phyloP scores from a whole-genome alignment of 1,284 basidiomycete genomes.

The Austroboletus novae-zelandiae region DNA sequence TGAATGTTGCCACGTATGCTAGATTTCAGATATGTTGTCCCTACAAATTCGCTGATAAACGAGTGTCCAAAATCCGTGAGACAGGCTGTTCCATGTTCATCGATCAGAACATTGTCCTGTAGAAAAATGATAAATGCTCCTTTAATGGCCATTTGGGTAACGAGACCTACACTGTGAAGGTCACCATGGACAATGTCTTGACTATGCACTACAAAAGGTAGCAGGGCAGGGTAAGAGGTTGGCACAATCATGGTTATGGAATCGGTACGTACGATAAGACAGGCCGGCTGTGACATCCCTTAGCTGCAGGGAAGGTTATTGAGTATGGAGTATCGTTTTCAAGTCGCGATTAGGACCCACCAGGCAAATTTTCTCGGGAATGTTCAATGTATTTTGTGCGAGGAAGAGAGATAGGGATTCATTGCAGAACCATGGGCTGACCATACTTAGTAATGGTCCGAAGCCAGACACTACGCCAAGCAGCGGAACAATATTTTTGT shows the following conservation, averaged over 20 bases:
- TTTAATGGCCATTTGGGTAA: background rate
- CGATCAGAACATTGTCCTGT: conserved; percentile 29
- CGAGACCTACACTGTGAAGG: conserved; percentile 25
- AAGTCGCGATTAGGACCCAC: conserved; percentile 8
- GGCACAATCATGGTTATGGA: background rate
- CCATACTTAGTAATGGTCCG: conserved; percentile 18
- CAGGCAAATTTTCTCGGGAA: conserved; percentile 11
- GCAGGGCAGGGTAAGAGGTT: background rate
- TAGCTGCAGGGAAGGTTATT: conserved; percentile 14
- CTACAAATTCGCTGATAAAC: conserved; percentile 30
- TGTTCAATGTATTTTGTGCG: background rate
- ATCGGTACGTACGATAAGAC: conserved; percentile 23
- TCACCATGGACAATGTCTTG: conserved; percentile 26
- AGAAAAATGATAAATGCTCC: background rate
- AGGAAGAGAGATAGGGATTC: conserved; percentile 28
- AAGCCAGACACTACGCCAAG: conserved; percentile 26
- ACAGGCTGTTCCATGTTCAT: conserved; percentile 22
- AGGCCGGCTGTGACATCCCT: conserved; percentile 25
- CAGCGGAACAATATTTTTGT: conserved; percentile 28
- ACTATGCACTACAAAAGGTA: conserved; percentile 20
- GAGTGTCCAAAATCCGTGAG: conserved; percentile 40
- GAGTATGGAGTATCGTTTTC: background rate
- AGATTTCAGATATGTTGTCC: conserved; percentile 33
- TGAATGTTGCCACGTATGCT: conserved; percentile 30
- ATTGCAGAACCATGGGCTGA: conserved; percentile 31